Percentiles rank a stretch among this genome's conserved stretches.
phyloP scores from a whole-genome alignment of 768 basidiomycete genomes.

The Pleurotus salmoneostramineus region DNA sequence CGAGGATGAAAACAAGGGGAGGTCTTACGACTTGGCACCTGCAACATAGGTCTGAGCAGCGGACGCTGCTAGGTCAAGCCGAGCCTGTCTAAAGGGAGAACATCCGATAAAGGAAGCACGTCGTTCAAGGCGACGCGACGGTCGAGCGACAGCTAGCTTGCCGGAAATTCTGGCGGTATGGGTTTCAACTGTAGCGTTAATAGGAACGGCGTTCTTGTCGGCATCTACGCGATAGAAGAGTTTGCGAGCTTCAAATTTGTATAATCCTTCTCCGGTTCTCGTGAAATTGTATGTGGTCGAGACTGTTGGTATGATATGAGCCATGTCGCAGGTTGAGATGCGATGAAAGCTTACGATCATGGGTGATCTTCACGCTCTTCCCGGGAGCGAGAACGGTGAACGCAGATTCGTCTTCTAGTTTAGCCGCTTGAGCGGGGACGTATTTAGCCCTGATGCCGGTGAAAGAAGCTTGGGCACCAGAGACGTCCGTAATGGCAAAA shows the following conservation, averaged over 20 bases:
- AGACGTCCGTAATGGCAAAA: conserved; percentile 31
- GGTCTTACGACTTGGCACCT: conserved; percentile 23
- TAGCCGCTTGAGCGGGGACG: conserved; percentile 24
- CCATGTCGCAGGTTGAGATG: no score
- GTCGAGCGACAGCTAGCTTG: conserved; percentile 23
- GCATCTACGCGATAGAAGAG: conserved; percentile 38
- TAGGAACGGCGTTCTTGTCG: conserved; percentile 21
- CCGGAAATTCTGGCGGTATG: conserved; percentile 27
- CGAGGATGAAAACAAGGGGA: background rate
- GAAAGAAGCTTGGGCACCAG: conserved; percentile 33
- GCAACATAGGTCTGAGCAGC: conserved; percentile 36
- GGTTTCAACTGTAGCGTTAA: conserved; percentile 26
- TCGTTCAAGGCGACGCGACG: conserved; percentile 18
- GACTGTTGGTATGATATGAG: conserved; percentile 23
- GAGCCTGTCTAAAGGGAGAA: conserved; percentile 28
- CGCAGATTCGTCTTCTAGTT: conserved; percentile 19
- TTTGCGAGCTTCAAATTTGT: conserved; percentile 35
- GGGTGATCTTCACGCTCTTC: conserved; percentile 26
- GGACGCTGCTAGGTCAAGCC: conserved; percentile 30
- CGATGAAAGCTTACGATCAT: conserved; percentile 31
- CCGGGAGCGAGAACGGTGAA: conserved; percentile 40
- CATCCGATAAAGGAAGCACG: conserved; percentile 37
- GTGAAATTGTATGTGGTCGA: conserved; percentile 46
- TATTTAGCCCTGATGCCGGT: conserved; percentile 43
- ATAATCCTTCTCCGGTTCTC: conserved; percentile 31